Conservation (phyloP, 108 stramenopile genomes). For the Schizochytrium sp. region DNA sequence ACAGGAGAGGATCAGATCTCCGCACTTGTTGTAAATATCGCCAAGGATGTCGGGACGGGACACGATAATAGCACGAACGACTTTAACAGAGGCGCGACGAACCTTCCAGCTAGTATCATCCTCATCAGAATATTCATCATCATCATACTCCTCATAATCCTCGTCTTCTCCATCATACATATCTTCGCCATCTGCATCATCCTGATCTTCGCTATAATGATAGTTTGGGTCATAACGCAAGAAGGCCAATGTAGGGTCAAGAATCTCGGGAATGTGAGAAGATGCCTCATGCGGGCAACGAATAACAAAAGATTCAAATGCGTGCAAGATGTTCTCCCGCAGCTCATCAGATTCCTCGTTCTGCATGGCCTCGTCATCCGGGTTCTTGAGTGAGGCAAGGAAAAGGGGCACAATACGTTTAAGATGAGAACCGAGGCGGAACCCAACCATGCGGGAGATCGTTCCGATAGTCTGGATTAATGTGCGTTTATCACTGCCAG, state of each 20-base stretch:
- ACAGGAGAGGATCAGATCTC: conserved; percentile 83
- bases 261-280: conserved; percentile 80
- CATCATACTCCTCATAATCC: conserved; percentile 73
- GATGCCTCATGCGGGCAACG: conserved; percentile 93
- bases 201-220: conserved; percentile 89
- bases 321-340: conserved; percentile 94
- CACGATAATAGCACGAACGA: conserved; percentile 66
- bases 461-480: conserved; percentile 92
- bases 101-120: conserved; percentile 98
- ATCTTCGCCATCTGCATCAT: conserved; percentile 70
- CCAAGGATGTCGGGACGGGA: conserved; percentile 68
- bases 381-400: conserved; percentile 86
- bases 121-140: conserved; percentile 84
- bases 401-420: conserved; percentile 93
- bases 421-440: conserved; percentile 82
- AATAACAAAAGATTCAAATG: conserved; percentile 91
- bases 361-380: conserved; percentile 79
- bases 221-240: conserved; percentile 98
- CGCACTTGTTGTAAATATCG: conserved; percentile 70
- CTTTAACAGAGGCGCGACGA: conserved; percentile 85
- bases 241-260: conserved; percentile 81
- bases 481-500: conserved; percentile 68
- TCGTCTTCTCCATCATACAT: conserved; percentile 71
- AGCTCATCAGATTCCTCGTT: conserved; percentile 86
- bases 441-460: conserved; percentile 76